phyloP scores from a whole-genome alignment of 768 basidiomycete genomes.

The Pleurotus tuoliensis region DNA sequence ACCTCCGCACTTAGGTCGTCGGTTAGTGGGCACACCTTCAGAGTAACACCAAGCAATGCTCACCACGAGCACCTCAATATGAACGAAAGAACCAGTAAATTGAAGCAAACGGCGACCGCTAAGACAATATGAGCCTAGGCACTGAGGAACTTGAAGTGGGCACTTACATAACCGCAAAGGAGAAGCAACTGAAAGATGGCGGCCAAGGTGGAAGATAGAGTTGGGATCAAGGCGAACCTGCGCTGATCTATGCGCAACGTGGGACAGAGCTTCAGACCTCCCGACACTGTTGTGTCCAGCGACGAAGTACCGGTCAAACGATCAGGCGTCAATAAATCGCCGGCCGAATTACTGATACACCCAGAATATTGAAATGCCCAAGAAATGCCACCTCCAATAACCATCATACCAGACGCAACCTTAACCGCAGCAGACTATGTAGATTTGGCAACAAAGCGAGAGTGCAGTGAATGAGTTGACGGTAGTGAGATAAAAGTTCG shows the following conservation, averaged over 20 bases:
- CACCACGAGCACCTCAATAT: neutral
- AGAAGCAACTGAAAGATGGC: constrained; percentile 7
- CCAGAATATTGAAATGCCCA: constrained; percentile 21
- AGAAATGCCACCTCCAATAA: constrained; percentile 14
- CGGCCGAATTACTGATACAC: neutral
- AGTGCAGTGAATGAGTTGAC: neutral
- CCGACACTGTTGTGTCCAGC: constrained; percentile 14
- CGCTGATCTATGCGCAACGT: neutral
- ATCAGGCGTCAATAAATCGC: neutral
- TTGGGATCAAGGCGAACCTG: neutral
- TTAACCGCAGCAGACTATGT: neutral
- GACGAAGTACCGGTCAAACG: neutral
- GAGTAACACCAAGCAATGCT: neutral
- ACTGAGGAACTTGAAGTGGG: constrained; percentile 9
- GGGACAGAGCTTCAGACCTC: neutral
- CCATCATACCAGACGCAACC: neutral
- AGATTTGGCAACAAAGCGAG: neutral
- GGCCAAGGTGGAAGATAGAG: neutral
- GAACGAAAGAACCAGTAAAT: too few relatives aligned
- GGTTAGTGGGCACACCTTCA: neutral
- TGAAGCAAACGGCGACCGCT: neutral
- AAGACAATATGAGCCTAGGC: constrained; percentile 3
- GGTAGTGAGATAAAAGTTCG: neutral
- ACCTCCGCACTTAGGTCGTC: neutral
- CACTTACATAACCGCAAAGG: constrained; percentile 29